Evolutionary conservation across 805 yeast genomes (phyloP).

Genomic region (Metschnikowia rubicola): DNA sequence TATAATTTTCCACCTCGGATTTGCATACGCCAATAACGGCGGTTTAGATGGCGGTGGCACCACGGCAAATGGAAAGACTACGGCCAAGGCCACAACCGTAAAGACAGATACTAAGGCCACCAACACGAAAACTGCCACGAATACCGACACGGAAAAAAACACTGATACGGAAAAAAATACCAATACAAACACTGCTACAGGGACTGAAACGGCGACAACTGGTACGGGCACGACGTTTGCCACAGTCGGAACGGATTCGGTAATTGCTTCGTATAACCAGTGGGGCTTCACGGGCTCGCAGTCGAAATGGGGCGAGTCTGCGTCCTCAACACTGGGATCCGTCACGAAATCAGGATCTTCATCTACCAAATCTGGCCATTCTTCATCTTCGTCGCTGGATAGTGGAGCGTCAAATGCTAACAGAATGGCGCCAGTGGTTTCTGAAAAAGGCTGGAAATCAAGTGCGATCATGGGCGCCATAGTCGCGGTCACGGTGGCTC

Average conservation of each 20-base stretch:
- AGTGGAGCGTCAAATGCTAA: slow-evolving; percentile 3
- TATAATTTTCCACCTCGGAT: slow-evolving; percentile 8
- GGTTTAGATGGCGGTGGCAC: slow-evolving; percentile 12
- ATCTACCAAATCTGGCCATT: background rate
- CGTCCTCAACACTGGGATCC: slow-evolving; percentile 1
- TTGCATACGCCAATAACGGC: slow-evolving; percentile 16
- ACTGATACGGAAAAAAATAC: slow-evolving; percentile 3
- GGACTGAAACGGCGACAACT: slow-evolving; percentile 6
- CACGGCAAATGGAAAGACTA: background rate
- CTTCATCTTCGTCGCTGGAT: slow-evolving; percentile 8
- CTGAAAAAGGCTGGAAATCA: slow-evolving; percentile 10
- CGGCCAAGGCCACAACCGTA: background rate
- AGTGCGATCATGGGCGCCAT: slow-evolving; percentile 7
- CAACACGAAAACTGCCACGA: background rate
- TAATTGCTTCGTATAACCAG: slow-evolving; percentile 31
- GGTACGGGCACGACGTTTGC: slow-evolving; percentile 1
- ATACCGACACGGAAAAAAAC: slow-evolving; percentile 1
- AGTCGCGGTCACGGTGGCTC: slow-evolving; percentile 11
- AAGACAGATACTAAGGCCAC: background rate
- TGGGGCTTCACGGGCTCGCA: slow-evolving; percentile 43
- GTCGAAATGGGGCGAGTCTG: slow-evolving; percentile 29
- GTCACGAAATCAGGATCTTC: background rate
- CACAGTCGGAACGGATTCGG: slow-evolving; percentile 9
- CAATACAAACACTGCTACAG: slow-evolving; percentile 3
- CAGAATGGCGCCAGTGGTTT: background rate